These are phyloP conservation scores for Pleurotus pulmonarius DNA, from an alignment of 768 basidiomycete species.

Conservation along the genomic window DNA sequence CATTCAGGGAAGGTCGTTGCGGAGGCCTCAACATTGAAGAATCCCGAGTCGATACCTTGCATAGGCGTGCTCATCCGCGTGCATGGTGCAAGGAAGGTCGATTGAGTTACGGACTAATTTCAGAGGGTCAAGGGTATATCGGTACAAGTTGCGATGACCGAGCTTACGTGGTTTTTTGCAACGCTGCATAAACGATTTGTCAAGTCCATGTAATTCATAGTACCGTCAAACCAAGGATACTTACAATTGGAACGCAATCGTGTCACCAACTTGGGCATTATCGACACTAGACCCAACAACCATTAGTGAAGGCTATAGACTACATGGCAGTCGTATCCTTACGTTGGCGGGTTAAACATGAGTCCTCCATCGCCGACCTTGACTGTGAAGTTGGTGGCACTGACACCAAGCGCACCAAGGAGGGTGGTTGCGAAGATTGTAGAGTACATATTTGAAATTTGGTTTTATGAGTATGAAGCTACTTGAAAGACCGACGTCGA, in stretches of 20 bases:
- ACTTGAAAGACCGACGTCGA: conserved; percentile 24
- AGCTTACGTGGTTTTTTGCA: conserved; percentile 27
- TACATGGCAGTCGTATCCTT: not conserved
- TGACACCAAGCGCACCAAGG: conserved; percentile 26
- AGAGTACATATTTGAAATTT: conserved; percentile 45
- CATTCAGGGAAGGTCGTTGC: conserved; percentile 29
- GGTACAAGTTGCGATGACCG: too few species aligned
- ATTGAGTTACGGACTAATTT: conserved; percentile 41
- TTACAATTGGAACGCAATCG: conserved; percentile 14
- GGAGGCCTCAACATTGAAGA: conserved; percentile 23
- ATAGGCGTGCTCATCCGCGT: conserved; percentile 18
- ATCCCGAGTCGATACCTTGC: conserved; percentile 36
- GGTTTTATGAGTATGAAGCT: conserved; percentile 12
- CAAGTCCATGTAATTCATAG: not conserved
- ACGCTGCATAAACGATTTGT: conserved; percentile 13
- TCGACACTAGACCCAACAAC: conserved; percentile 4
- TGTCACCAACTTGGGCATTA: conserved; percentile 15
- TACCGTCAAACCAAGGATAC: not conserved
- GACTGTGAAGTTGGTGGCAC: conserved; percentile 32
- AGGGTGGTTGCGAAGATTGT: conserved; percentile 37
- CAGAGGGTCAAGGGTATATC: not conserved
- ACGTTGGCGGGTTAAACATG: conserved; percentile 10
- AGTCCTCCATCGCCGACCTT: conserved; percentile 35
- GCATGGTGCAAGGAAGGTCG: conserved; percentile 42
- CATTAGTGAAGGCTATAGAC: not conserved